Evolutionary conservation across 352 stramenopile species (phyloP).

Genomic region (Globisporangium okanoganense): DNA sequence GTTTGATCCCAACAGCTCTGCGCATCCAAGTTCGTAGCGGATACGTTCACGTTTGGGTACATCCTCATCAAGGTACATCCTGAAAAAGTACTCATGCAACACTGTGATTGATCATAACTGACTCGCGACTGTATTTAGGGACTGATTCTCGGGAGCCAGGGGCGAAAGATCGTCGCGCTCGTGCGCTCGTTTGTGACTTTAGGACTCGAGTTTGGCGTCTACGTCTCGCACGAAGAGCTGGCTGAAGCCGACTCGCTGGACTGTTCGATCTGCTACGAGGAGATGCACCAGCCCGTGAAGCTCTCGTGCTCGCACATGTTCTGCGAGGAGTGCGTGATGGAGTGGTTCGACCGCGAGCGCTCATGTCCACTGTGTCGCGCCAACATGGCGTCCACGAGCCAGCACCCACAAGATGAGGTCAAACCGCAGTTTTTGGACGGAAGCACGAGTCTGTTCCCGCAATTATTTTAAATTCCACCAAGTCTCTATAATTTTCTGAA

Average conservation of each 20-base stretch:
- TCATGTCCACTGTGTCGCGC: constrained; percentile 75
- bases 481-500: background rate
- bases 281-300: constrained; percentile 67
- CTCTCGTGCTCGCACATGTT: constrained; percentile 80
- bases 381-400: constrained; percentile 26
- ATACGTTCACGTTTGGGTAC: constrained; percentile 75
- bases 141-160: constrained; percentile 56
- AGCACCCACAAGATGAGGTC: constrained; percentile 21
- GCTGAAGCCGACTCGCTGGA: constrained; percentile 57
- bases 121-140: constrained; percentile 23
- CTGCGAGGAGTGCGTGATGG: constrained; percentile 79
- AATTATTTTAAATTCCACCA: constrained; percentile 29
- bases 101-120: too few species aligned
- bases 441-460: constrained; percentile 69
- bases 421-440: constrained; percentile 76
- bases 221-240: constrained; percentile 58
- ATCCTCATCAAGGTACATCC: constrained; percentile 66
- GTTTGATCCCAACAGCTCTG: constrained; percentile 27
- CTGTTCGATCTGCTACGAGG: constrained; percentile 83
- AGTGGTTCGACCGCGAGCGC: constrained; percentile 84
- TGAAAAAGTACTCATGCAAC: background rate
- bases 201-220: constrained; percentile 61
- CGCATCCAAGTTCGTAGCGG: constrained; percentile 65
- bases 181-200: constrained; percentile 57
- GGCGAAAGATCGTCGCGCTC: constrained; percentile 38